Evolutionary conservation across 768 basidiomycete species (phyloP), one percentile per base, ranked within the genome.

Genomic region (Fibroporia radiculosa): DNA sequence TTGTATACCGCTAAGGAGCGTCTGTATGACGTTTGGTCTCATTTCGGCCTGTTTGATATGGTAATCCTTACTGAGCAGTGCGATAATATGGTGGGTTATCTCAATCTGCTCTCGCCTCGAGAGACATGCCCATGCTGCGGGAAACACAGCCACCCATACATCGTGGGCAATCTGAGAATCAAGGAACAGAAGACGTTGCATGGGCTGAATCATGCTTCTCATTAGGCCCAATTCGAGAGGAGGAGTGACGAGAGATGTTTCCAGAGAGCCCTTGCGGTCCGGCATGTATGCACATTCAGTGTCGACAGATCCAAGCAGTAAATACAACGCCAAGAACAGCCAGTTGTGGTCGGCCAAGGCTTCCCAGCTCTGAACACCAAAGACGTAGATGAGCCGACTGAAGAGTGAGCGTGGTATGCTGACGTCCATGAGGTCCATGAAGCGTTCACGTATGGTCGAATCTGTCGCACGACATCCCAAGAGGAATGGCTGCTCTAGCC

Each of bases 311-410:
- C 90, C 88, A 14, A 98, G 75, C 7, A 98, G 67, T 26, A 97
- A 79, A 56, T 95, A 86, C 22, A 97, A 69, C 13, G 93, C 91
- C 16, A 98, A 74, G 52, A 87, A 83, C 26, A 93, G 83, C 96
- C 96, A 99, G 56, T 96, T 91, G 44, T 87, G 79, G 48, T 95
- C 92, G 2, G 88, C 80, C 16, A 99, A 65, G 1, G 83, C 78
- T 45, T 98, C 96, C 96, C 96, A 99, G 55, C 74, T 91, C 63
- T 98, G 95, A 13, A 93, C 84, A 20, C 87, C 92, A 29, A 95
- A 70, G 51, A 98, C 80, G 62, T 93, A 97, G 31, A 85, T 83
- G 37, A 99, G 63, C 22, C 96, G 84, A 48, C 75, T 81, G 47
- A 78, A 77, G 10, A 96, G 72, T 1, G 85, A 83, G 26, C 85